phyloP scores from a whole-genome alignment of 352 stramenopile species.

The Thalassiosira hispida region DNA sequence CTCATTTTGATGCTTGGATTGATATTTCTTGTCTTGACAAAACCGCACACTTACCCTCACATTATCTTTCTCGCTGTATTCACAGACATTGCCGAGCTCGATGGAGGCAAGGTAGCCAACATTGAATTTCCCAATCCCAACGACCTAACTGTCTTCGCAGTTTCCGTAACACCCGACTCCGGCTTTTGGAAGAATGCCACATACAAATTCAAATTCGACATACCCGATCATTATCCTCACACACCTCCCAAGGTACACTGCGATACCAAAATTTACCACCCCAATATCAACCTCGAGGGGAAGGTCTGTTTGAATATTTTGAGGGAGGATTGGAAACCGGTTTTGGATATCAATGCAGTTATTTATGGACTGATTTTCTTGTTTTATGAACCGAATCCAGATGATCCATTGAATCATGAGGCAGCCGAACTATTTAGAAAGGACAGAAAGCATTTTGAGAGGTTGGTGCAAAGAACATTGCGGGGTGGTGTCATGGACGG shows the following conservation, averaged over 20 bases:
- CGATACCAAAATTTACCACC: conserved; percentile 98
- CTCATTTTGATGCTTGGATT: too few relatives aligned
- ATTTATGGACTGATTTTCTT: conserved; percentile 99
- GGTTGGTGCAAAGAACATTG: conserved; percentile 86
- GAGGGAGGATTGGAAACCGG: conserved; percentile 98
- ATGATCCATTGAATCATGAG: conserved; percentile 98
- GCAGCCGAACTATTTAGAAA: conserved; percentile 96
- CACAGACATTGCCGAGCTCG: conserved; percentile 95
- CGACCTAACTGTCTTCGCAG: conserved; percentile 90
- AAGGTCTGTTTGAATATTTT: conserved; percentile 96
- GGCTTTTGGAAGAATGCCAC: conserved; percentile 96
- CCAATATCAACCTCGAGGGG: conserved; percentile 98
- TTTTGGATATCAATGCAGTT: conserved; percentile 99
- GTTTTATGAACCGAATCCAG: conserved; percentile 99
- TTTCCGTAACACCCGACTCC: conserved; percentile 90
- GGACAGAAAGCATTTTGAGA: conserved; percentile 91
- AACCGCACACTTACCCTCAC: neutral
- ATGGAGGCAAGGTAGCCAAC: conserved; percentile 94
- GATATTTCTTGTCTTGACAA: neutral
- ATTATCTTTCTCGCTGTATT: neutral
- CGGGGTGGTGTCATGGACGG: conserved; percentile 80
- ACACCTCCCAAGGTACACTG: conserved; percentile 97
- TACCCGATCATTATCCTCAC: conserved; percentile 95
- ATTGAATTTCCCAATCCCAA: conserved; percentile 97
- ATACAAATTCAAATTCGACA: conserved; percentile 98